These are phyloP conservation scores for Cercospora janseana DNA, from an alignment of 2,329 filamentous ascomycete species.

Conservation along the genomic window DNA sequence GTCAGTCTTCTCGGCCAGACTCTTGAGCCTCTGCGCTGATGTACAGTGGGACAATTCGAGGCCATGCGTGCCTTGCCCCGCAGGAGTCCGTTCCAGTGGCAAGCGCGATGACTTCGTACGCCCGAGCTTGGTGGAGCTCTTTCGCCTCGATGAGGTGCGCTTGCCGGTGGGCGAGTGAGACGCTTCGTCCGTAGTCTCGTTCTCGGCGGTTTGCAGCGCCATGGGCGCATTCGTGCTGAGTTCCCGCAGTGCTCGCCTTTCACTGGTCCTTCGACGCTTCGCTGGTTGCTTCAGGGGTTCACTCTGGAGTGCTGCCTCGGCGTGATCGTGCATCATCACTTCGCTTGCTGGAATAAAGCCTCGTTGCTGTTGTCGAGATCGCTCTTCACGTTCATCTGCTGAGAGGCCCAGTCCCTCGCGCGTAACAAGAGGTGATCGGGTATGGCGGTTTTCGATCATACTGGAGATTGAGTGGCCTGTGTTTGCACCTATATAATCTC, in stretches of 20 bases:
- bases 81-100: conserved; percentile 42
- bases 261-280: conserved; percentile 32
- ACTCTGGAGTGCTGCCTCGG: conserved; percentile 8
- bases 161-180: conserved; percentile 18
- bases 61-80: conserved; percentile 28
- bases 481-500: conserved; percentile 30
- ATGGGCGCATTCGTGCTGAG: conserved; percentile 28
- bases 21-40: conserved; percentile 6
- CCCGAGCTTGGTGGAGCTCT: conserved; percentile 24
- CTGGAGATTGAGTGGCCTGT: conserved; percentile 6
- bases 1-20: conserved; percentile 19
- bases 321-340: conserved; percentile 23
- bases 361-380: conserved; percentile 7
- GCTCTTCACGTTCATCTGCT: too few relatives aligned
- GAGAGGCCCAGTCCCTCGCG: too few relatives aligned
- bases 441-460: conserved; percentile 24
- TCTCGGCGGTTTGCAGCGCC: not conserved
- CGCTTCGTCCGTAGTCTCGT: conserved; percentile 9
- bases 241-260: conserved; percentile 26
- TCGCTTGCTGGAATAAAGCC: conserved; percentile 36
- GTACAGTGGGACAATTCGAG: conserved; percentile 8
- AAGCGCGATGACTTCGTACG: conserved; percentile 41
- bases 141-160: conserved; percentile 20
- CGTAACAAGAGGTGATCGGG: not conserved
- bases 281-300: conserved; percentile 12